Percentiles rank a stretch among this genome's conserved stretches.
These are phyloP conservation scores for Blastobotrys buckinghamii DNA, from an alignment of 1,139 yeast species.

Conservation along the genomic window DNA sequence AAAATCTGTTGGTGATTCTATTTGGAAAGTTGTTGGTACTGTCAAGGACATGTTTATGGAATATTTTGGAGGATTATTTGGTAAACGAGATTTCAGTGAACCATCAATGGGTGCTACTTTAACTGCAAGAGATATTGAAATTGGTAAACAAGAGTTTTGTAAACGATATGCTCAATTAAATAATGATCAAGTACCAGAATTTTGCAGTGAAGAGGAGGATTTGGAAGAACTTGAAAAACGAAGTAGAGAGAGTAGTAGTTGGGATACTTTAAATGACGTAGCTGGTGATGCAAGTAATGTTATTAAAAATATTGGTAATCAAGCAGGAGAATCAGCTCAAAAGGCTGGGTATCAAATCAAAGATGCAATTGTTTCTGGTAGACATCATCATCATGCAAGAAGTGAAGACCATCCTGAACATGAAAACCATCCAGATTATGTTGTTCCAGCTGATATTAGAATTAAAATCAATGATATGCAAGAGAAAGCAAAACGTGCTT, in stretches of 20 bases:
- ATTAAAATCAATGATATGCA: neutral
- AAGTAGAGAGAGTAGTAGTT: no score
- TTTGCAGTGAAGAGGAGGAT: neutral
- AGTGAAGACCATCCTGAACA: neutral
- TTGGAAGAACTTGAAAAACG: neutral
- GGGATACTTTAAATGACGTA: neutral
- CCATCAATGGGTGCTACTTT: neutral
- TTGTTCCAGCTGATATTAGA: neutral
- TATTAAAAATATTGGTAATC: neutral
- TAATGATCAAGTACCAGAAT: neutral
- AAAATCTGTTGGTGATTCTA: neutral
- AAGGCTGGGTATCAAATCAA: neutral
- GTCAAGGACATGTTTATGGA: neutral
- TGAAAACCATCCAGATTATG: neutral
- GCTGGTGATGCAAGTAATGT: neutral
- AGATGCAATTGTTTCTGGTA: neutral
- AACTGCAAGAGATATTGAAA: neutral
- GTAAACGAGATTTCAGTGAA: neutral
- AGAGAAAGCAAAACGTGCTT: neutral
- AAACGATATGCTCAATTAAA: neutral
- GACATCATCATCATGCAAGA: neutral
- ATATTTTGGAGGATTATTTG: neutral
- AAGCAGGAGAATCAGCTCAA: neutral
- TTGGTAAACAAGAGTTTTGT: neutral
- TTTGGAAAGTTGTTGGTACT: neutral